Conservation (phyloP, 1,284 basidiomycete species). For the Pseudozyma flocculosa region DNA sequence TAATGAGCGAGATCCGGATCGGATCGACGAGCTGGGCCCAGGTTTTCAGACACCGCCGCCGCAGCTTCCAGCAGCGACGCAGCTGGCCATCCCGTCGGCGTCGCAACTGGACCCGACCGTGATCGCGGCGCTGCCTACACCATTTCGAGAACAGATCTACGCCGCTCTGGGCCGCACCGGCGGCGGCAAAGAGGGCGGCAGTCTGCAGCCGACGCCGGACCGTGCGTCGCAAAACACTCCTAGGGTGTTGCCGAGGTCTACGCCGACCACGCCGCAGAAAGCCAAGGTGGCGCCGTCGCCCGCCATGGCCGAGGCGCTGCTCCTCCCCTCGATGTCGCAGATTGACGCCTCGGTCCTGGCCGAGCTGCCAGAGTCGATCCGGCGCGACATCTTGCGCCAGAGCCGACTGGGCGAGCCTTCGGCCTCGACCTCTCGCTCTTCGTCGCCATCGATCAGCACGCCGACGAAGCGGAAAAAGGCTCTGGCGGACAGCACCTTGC, state of each 20-base stretch:
- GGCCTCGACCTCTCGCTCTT: not conserved
- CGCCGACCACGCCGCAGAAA: slow-evolving; percentile 26
- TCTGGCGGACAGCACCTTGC: too few relatives aligned
- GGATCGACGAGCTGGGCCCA: not conserved
- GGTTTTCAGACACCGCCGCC: not conserved
- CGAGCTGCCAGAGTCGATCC: slow-evolving; percentile 43
- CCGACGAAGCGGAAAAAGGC: slow-evolving; percentile 2
- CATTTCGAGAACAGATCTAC: slow-evolving; percentile 38
- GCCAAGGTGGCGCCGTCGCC: slow-evolving; percentile 20
- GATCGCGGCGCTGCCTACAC: slow-evolving; percentile 31
- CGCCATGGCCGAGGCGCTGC: slow-evolving; percentile 20
- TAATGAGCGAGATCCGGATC: not conserved
- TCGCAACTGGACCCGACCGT: slow-evolving; percentile 46
- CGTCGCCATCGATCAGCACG: slow-evolving; percentile 8
- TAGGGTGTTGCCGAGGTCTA: slow-evolving; percentile 18
- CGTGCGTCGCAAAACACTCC: slow-evolving; percentile 4
- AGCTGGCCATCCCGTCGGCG: slow-evolving; percentile 40
- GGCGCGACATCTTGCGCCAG: slow-evolving; percentile 46
- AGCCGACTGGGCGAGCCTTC: slow-evolving; percentile 3
- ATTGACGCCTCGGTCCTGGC: slow-evolving; percentile 49
- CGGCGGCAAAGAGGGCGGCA: too few relatives aligned
- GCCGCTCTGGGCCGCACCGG: slow-evolving; percentile 4
- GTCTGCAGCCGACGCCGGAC: too few relatives aligned
- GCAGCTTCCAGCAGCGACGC: slow-evolving; percentile 16
- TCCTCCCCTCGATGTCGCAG: slow-evolving; percentile 47